These are phyloP conservation scores for Telfairia occidentalis DNA, from an alignment of 331 rosid genomes.

Conservation along the genomic window DNA sequence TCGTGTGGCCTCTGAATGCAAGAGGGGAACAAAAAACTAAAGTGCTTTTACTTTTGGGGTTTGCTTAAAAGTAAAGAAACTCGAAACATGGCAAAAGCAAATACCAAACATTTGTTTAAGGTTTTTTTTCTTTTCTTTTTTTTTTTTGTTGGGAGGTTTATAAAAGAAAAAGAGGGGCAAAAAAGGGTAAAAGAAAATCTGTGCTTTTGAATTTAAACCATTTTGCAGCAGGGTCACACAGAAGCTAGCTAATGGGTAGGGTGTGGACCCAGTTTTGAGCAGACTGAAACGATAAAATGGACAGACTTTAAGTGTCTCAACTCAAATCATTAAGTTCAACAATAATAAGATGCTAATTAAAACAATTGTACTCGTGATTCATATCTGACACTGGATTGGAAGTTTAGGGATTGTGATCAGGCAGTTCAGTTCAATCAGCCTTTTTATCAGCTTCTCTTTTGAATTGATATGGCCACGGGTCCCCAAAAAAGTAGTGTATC, in stretches of 20 bases:
- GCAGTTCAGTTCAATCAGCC: background rate
- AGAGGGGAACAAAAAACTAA: background rate
- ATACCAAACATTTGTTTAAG: background rate
- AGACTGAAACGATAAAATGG: constrained; percentile 4
- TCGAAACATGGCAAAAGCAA: background rate
- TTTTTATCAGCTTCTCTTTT: background rate
- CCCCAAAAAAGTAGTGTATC: background rate
- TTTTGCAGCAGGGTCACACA: constrained; percentile 7
- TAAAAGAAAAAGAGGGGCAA: background rate
- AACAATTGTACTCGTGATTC: background rate
- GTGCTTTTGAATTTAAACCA: constrained; percentile 1
- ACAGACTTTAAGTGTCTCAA: background rate
- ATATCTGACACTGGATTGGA: background rate
- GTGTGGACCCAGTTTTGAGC: background rate
- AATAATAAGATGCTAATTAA: background rate
- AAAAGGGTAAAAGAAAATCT: background rate
- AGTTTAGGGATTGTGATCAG: background rate
- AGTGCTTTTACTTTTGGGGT: constrained; percentile 9
- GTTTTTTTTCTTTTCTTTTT: background rate
- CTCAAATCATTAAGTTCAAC: background rate
- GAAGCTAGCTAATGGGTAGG: background rate
- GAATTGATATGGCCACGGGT: no score
- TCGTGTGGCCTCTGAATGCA: background rate
- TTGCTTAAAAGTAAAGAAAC: constrained; percentile 8
- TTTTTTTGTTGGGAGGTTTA: background rate